Evolutionary conservation across 345 rosid genomes (phyloP).

Genomic region (Camelina laxa): DNA sequence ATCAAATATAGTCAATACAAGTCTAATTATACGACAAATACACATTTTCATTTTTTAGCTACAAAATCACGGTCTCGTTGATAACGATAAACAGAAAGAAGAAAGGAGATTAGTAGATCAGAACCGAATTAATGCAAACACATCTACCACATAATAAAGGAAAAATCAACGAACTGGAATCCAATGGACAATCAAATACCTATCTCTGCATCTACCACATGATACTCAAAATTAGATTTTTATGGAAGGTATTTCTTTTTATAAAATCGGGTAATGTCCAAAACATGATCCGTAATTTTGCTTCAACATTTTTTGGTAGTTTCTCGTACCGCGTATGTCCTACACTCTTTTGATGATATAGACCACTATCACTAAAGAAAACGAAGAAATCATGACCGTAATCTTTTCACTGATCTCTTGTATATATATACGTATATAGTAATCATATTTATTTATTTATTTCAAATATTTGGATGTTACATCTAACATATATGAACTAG

Average conservation of each 20-base stretch:
- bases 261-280: constrained; percentile 4
- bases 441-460: too few relatives aligned
- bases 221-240: constrained; percentile 2
- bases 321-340: constrained; percentile 23
- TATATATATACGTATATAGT: background rate
- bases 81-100: background rate
- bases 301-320: constrained; percentile 28
- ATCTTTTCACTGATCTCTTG: background rate
- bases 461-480: background rate
- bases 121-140: background rate
- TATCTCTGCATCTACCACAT: constrained; percentile 23
- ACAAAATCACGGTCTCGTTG: background rate
- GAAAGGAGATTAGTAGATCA: background rate
- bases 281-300: constrained; percentile 27
- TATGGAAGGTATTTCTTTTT: background rate
- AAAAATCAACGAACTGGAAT: constrained; percentile 11
- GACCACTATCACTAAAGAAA: constrained; percentile 9
- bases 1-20: background rate
- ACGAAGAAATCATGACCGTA: background rate
- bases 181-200: background rate
- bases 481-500: constrained; percentile 5
- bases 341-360: constrained; percentile 33
- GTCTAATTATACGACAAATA: background rate
- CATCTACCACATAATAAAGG: constrained; percentile 13
- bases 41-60: background rate